Evolutionary conservation across 768 basidiomycete genomes (phyloP), one percentile per base, ranked within the genome.

Genomic region (Collybia sordida): DNA sequence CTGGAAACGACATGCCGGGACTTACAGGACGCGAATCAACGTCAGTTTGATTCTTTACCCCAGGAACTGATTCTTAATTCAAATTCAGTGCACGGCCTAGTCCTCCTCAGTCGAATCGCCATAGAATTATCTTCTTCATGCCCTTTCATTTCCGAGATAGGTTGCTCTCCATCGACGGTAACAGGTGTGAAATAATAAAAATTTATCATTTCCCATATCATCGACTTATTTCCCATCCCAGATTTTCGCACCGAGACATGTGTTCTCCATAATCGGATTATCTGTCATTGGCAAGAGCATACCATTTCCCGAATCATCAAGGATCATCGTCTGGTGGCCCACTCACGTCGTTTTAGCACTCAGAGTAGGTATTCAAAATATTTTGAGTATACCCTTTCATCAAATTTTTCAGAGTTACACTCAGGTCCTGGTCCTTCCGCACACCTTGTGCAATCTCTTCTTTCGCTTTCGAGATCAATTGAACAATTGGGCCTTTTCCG

Each of bases 401-500:
- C 18, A 17, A 38, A n/a, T 12, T 18, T 14, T 28, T 46, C 21
- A 51, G 54, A 23, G 15, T 37, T 49, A 21, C 25, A 42, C 27
- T 52, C 49, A 35, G 65, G 60, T 39, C 65, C 56, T 48, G 73
- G 74, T 7, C 80, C 83, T 41, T 86, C 86, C 28, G 63, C 79
- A 42, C 63, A 68, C 37, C 71, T 88, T 44, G 69, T 85, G 49
- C 72, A 78, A 37, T 78, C 81, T 15, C 63, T 91, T 45, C 62
- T 83, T 39, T 63, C 72, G 1, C 65, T 91, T 15, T 79, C 79
- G 25, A 70, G 73, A 12, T 74, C 76, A 2, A 65, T 85, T 44
- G 79, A 81, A 56, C 72, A 77, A n/a, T 64, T 90, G 11, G 83
- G 82, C 1, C 63, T 79, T 42, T 67, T 73, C 37, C 66, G 70